A percentile compares a stretch with the other conserved stretches of the same genome.
Conservation (phyloP, 345 rosid species). For the Corymbia maculata region DNA sequence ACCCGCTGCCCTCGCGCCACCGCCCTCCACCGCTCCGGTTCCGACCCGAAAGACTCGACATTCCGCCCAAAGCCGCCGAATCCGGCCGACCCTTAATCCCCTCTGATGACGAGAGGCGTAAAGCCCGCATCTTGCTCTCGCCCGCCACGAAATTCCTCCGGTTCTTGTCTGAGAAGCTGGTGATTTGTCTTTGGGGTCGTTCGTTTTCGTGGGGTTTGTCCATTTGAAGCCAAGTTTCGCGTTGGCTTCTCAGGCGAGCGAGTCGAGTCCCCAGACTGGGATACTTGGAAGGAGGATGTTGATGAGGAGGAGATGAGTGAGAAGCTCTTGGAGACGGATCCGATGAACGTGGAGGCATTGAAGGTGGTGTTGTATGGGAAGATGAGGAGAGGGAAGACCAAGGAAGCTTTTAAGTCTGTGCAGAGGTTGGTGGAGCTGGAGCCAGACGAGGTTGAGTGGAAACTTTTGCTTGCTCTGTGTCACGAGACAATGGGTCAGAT, state of each 20-base stretch:
- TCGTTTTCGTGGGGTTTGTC: conserved; percentile 38
- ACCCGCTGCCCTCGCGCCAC: not conserved
- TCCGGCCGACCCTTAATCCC: not conserved
- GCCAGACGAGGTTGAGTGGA: conserved; percentile 83
- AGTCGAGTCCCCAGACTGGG: not conserved
- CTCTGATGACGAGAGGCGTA: not conserved
- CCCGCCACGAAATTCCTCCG: conserved; percentile 8
- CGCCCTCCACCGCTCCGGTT: not conserved
- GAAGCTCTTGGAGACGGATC: conserved; percentile 58
- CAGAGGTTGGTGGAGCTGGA: conserved; percentile 51
- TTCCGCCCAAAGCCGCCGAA: not conserved
- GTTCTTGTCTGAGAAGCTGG: conserved; percentile 21
- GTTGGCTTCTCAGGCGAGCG: conserved; percentile 12
- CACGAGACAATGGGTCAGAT: conserved; percentile 71
- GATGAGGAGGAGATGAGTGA: conserved; percentile 51
- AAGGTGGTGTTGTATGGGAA: conserved; percentile 60
- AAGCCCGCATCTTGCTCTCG: conserved; percentile 11
- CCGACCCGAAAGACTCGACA: not conserved
- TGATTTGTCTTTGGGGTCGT: conserved; percentile 48
- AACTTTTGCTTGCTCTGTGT: conserved; percentile 79
- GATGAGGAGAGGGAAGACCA: conserved; percentile 65
- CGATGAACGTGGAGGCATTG: conserved; percentile 58
- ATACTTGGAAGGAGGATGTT: conserved; percentile 18
- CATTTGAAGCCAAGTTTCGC: conserved; percentile 39
- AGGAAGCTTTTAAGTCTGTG: conserved; percentile 58